Evolutionary conservation across 2,329 filamentous ascomycete species (phyloP).

Genomic region (Aspergillus pseudoviridinutans): DNA sequence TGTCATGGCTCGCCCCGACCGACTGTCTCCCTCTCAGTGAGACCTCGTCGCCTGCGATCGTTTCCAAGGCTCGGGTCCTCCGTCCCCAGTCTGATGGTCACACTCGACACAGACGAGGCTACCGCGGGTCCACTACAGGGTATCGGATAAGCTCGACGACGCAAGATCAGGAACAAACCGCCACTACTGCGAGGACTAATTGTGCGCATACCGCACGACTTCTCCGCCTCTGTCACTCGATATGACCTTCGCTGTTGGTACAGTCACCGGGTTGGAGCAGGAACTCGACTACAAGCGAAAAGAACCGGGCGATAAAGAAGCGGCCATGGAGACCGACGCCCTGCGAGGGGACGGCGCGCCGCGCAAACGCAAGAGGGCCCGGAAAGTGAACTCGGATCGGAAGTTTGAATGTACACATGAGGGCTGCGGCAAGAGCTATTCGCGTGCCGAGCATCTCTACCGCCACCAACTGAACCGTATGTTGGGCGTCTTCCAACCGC

Average conservation of each 20-base stretch:
- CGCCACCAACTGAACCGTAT: slow-evolving; percentile 81
- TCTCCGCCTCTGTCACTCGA: neutral
- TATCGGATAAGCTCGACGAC: slow-evolving; percentile 7
- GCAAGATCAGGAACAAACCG: neutral
- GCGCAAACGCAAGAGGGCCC: slow-evolving; percentile 30
- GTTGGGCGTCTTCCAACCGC: slow-evolving; percentile 22
- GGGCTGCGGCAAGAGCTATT: slow-evolving; percentile 76
- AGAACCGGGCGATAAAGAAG: slow-evolving; percentile 4
- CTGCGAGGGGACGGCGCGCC: slow-evolving; percentile 7
- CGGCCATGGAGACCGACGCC: slow-evolving; percentile 10
- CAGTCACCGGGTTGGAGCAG: slow-evolving; percentile 17
- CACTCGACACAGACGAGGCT: slow-evolving; percentile 1
- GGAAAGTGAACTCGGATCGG: slow-evolving; percentile 45
- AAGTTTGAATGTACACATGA: slow-evolving; percentile 77
- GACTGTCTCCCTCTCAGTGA: neutral
- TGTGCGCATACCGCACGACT: neutral
- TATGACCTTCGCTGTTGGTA: slow-evolving; percentile 20
- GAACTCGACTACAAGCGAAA: slow-evolving; percentile 6
- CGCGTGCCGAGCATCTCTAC: slow-evolving; percentile 56
- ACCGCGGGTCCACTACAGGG: slow-evolving; percentile 9
- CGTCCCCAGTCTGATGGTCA: slow-evolving; percentile 9
- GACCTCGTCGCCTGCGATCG: neutral
- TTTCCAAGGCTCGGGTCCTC: neutral
- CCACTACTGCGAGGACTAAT: neutral
- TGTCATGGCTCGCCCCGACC: slow-evolving; percentile 3